These are phyloP conservation scores for Hansenula sp. DNA, from an alignment of 1,139 yeast genomes.

Conservation along the genomic window DNA sequence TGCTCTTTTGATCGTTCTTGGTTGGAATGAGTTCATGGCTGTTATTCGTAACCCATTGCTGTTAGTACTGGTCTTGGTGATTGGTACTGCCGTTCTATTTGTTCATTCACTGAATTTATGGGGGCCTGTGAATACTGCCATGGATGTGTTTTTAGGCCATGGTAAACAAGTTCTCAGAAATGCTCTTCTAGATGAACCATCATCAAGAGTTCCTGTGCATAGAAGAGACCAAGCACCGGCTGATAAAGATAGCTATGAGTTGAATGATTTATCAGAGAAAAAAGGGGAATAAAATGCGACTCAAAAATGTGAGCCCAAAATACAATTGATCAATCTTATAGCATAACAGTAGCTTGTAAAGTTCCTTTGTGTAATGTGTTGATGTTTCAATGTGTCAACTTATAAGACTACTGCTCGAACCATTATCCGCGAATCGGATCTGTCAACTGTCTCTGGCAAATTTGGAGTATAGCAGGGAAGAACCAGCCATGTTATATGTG, in stretches of 20 bases:
- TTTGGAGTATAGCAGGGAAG: too few species aligned
- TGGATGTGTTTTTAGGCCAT: constrained; percentile 54
- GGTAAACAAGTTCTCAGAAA: constrained; percentile 42
- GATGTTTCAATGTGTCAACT: too few species aligned
- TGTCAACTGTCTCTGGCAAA: too few species aligned
- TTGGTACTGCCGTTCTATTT: constrained; percentile 60
- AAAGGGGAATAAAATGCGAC: constrained; percentile 9
- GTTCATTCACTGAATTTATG: constrained; percentile 70
- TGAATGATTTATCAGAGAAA: constrained; percentile 18
- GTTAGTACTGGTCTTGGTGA: constrained; percentile 52
- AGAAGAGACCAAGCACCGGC: not conserved
- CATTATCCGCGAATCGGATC: too few species aligned
- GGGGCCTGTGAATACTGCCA: constrained; percentile 68
- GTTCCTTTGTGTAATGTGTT: too few species aligned
- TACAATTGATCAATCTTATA: too few species aligned
- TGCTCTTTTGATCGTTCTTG: constrained; percentile 65
- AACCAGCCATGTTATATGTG: too few species aligned
- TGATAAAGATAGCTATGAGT: constrained; percentile 11
- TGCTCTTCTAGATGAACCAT: constrained; percentile 25
- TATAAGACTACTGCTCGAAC: too few species aligned
- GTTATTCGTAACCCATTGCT: constrained; percentile 79
- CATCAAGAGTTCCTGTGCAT: constrained; percentile 1
- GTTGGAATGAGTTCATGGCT: constrained; percentile 96
- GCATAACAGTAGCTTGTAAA: too few species aligned
- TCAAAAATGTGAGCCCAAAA: constrained; percentile 10